Evolutionary conservation across 768 basidiomycete genomes (phyloP).

Genomic region (Mycena crocata): DNA sequence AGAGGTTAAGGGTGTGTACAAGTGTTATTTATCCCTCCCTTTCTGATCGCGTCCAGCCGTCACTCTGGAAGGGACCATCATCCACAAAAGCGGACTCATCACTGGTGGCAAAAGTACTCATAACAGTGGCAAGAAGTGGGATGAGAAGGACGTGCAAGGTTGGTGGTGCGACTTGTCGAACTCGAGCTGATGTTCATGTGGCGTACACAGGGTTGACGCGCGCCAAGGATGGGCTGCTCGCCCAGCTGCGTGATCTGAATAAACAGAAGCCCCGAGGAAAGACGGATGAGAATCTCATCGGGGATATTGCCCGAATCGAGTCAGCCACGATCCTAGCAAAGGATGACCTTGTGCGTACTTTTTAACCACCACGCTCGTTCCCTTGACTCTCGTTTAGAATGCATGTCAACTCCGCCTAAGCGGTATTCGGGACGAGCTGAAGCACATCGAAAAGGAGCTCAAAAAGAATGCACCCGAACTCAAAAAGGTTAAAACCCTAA

Average conservation of each 20-base stretch:
- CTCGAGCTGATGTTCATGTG: not conserved
- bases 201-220: conserved; percentile 56
- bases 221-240: conserved; percentile 75
- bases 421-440: conserved; percentile 87
- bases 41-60: conserved; percentile 69
- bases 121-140: conserved; percentile 87
- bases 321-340: conserved; percentile 77
- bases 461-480: conserved; percentile 76
- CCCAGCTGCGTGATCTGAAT: conserved; percentile 84
- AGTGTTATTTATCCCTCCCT: conserved; percentile 1
- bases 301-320: conserved; percentile 84
- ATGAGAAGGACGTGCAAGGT: conserved; percentile 95
- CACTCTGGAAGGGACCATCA: conserved; percentile 95
- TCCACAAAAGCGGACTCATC: conserved; percentile 97
- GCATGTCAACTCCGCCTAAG: conserved; percentile 80
- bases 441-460: conserved; percentile 79
- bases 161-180: conserved; percentile 25
- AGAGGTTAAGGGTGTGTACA: conserved; percentile 94
- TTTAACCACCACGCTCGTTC: conserved; percentile 5
- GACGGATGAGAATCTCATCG: conserved; percentile 82
- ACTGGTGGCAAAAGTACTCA: conserved; percentile 92
- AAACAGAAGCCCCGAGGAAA: conserved; percentile 88
- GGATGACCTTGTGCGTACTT: conserved; percentile 81
- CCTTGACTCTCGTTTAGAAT: conserved; percentile 55
- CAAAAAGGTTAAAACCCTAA: conserved; percentile 64